A percentile compares a stretch with the other conserved stretches of the same genome.
These are phyloP conservation scores for Citrus australasica DNA, from an alignment of 345 rosid species.

Conservation along the genomic window DNA sequence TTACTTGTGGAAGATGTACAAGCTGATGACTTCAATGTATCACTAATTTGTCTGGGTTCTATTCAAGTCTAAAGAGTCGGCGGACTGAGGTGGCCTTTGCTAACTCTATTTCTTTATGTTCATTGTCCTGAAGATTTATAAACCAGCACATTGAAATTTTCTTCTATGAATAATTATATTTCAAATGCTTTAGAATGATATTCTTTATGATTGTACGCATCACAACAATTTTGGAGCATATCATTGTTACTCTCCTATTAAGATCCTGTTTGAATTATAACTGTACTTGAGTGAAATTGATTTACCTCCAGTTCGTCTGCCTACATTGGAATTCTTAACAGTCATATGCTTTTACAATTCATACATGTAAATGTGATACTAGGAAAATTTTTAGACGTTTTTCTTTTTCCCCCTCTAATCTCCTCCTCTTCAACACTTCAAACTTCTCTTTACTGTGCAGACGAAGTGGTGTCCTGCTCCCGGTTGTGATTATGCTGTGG, in stretches of 20 bases:
- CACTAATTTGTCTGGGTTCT: background rate
- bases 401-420: background rate
- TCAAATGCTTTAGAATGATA: background rate
- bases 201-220: background rate
- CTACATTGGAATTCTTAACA: background rate
- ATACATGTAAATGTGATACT: background rate
- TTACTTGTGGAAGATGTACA: background rate
- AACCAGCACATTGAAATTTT: background rate
- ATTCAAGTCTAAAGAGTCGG: background rate
- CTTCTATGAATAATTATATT: background rate
- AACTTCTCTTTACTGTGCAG: constrained; percentile 25
- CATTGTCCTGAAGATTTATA: background rate
- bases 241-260: background rate
- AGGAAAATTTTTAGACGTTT: background rate
- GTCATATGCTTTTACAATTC: background rate
- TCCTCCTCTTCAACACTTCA: background rate
- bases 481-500: constrained; percentile 83
- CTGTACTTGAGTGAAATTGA: background rate
- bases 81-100: background rate
- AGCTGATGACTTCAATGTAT: background rate
- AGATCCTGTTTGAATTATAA: background rate
- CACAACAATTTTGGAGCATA: background rate
- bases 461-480: constrained; percentile 97
- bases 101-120: background rate
- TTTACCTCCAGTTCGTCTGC: background rate